Evolutionary conservation across 106 monocot species (phyloP).

Genomic region (Vanilla planifolia): DNA sequence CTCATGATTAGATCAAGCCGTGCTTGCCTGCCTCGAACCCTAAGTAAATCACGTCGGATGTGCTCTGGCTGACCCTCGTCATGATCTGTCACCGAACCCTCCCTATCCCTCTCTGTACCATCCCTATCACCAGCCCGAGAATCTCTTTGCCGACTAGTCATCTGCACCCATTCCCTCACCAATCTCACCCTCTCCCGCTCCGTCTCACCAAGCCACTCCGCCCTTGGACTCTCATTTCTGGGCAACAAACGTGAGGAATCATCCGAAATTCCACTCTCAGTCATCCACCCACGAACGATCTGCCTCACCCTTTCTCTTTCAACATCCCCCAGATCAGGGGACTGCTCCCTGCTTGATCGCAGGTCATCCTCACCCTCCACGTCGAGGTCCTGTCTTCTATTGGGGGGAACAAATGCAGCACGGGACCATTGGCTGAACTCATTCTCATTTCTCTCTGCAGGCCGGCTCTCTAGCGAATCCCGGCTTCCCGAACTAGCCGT

Average conservation of each 20-base stretch:
- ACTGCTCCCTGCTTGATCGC: conserved; percentile 49
- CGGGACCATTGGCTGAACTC: conserved; percentile 17
- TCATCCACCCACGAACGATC: conserved; percentile 57
- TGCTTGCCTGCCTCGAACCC: conserved; percentile 67
- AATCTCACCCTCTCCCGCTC: conserved; percentile 79
- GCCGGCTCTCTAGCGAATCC: background rate
- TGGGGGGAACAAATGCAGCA: background rate
- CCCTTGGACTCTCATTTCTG: conserved; percentile 35
- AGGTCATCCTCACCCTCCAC: conserved; percentile 25
- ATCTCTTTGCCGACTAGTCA: conserved; percentile 58
- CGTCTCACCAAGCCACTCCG: conserved; percentile 77
- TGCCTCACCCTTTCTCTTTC: conserved; percentile 74
- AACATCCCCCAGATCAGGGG: conserved; percentile 37
- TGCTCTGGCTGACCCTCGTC: conserved; percentile 36
- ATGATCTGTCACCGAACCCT: conserved; percentile 19
- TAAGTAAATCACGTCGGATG: conserved; percentile 37
- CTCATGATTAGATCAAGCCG: conserved; percentile 69
- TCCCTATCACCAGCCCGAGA: conserved; percentile 15
- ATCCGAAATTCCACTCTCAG: conserved; percentile 28
- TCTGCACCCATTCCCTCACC: conserved; percentile 78
- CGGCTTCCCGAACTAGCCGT: background rate
- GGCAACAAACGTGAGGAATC: conserved; percentile 6
- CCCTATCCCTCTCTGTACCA: conserved; percentile 20
- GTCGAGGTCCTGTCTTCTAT: background rate
- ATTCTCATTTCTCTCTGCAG: conserved; percentile 26